Conservation (phyloP, 1,284 basidiomycete genomes). For the Sanguinoderma infundibulare region DNA sequence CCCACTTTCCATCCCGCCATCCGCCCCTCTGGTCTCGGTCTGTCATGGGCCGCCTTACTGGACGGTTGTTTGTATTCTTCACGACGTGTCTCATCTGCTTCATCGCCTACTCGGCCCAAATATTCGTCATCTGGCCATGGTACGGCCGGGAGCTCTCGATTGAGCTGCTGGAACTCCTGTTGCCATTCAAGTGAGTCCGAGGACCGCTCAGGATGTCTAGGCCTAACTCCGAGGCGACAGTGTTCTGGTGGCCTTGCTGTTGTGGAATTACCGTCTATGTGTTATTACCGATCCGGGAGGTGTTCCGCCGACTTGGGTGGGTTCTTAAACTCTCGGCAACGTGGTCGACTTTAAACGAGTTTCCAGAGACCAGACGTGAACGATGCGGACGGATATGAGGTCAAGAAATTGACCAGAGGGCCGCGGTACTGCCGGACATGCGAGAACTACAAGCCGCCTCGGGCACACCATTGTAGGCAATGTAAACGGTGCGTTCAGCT, state of each 20-base stretch:
- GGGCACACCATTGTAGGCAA: slow-evolving; percentile 88
- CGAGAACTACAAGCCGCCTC: slow-evolving; percentile 71
- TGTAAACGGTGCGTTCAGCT: slow-evolving; percentile 70
- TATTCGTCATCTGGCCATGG: slow-evolving; percentile 93
- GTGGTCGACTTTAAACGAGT: slow-evolving; percentile 3
- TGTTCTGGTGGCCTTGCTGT: slow-evolving; percentile 73
- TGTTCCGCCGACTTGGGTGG: slow-evolving; percentile 84
- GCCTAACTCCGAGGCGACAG: slow-evolving; percentile 43
- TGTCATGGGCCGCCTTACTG: slow-evolving; percentile 54
- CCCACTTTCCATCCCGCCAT: slow-evolving; percentile 11
- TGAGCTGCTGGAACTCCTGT: slow-evolving; percentile 73
- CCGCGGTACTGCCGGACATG: slow-evolving; percentile 88
- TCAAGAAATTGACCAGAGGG: slow-evolving; percentile 81
- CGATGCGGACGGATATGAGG: slow-evolving; percentile 76
- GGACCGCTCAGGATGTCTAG: slow-evolving; percentile 7
- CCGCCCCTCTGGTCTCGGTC: slow-evolving; percentile 31
- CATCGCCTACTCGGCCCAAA: slow-evolving; percentile 87
- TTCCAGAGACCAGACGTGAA: slow-evolving; percentile 76
- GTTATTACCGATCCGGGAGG: slow-evolving; percentile 82
- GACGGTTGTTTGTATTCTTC: slow-evolving; percentile 67
- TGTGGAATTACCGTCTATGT: slow-evolving; percentile 88
- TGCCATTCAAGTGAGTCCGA: slow-evolving; percentile 85
- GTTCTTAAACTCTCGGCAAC: slow-evolving; percentile 30
- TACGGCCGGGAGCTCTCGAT: slow-evolving; percentile 75
- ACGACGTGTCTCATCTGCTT: slow-evolving; percentile 85